Evolutionary conservation across 83 land plant species (phyloP), one percentile per base, ranked within the genome.

Genomic region (Picea mariana): DNA sequence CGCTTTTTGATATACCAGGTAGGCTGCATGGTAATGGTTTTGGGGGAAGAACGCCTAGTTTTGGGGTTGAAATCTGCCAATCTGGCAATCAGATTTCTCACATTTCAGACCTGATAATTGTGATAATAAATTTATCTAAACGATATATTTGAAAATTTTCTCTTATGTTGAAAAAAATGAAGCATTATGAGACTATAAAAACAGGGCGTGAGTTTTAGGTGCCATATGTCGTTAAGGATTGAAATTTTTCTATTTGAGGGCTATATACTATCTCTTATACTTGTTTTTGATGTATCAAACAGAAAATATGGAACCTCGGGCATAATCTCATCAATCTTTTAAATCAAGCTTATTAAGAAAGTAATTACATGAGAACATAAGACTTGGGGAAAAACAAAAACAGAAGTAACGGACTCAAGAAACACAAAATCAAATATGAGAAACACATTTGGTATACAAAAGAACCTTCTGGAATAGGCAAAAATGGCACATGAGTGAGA

Each of bases 311-410:
- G 5, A 34, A 68, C 40, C 34, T 68, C 38, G 15, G 73, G 42
- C 64, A 16, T 68, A 81, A 80, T 27, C 16, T 55, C 27, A 60
- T 64, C 82, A 16, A 47, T 79, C 31, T 55, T 55, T 12, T 55
- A 13, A 55, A 55, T 55, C 59, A 55, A 55, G 15, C 59, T 55
- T 13, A 55, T 55, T 21, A 9, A 27, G 55, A 31, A 83, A 77
- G 40, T 55, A 62, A 31, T 72, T 69, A 27, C 18, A 5, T 55
- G 34, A 38, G 24, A 5, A 40, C 47, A 60, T 9, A 76, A 38
- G 12, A 79, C 61, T 34, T 55, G 55, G 44, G 3, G 67, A 17
- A 42, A 8, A 34, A 38, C 17, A 1, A 18, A 69, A 69, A n/a
- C 49, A 17, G 16, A 55, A 55, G 42, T 69, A n/a, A 38, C 11